These are phyloP conservation scores for Talaromyces liani DNA, from an alignment of 495 filamentous ascomycete genomes.

Conservation along the genomic window DNA sequence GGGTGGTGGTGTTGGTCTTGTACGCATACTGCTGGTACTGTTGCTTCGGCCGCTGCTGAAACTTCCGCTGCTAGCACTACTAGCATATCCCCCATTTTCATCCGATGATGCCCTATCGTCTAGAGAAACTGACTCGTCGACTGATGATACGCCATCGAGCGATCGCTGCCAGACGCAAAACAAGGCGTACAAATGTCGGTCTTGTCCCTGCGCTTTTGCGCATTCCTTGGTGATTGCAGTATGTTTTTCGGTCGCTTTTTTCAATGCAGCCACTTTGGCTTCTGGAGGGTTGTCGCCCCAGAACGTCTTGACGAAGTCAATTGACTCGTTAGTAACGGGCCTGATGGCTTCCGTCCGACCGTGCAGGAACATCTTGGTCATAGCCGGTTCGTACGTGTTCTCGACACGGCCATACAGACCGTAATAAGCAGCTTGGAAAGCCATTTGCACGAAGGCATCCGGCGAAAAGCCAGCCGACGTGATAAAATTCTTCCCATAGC, in stretches of 20 bases:
- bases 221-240: constrained; percentile 75
- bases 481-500: constrained; percentile 96
- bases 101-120: neutral
- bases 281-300: constrained; percentile 84
- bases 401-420: constrained; percentile 91
- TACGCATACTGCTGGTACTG: neutral
- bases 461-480: constrained; percentile 95
- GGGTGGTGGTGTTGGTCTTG: constrained; percentile 18
- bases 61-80: constrained; percentile 8
- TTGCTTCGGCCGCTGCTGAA: constrained; percentile 1
- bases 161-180: constrained; percentile 93
- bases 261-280: constrained; percentile 76
- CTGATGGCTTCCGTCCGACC: constrained; percentile 92
- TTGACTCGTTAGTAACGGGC: constrained; percentile 70
- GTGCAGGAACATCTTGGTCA: constrained; percentile 92
- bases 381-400: constrained; percentile 94
- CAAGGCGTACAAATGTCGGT: constrained; percentile 88
- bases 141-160: constrained; percentile 61
- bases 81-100: constrained; percentile 6
- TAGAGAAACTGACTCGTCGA: constrained; percentile 19
- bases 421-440: constrained; percentile 97
- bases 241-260: constrained; percentile 77
- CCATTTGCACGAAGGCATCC: constrained; percentile 98
- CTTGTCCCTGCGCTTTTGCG: constrained; percentile 86
- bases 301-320: constrained; percentile 86